Conservation (phyloP, 2,329 filamentous ascomycete species). For the Cladosporium colombiae region DNA sequence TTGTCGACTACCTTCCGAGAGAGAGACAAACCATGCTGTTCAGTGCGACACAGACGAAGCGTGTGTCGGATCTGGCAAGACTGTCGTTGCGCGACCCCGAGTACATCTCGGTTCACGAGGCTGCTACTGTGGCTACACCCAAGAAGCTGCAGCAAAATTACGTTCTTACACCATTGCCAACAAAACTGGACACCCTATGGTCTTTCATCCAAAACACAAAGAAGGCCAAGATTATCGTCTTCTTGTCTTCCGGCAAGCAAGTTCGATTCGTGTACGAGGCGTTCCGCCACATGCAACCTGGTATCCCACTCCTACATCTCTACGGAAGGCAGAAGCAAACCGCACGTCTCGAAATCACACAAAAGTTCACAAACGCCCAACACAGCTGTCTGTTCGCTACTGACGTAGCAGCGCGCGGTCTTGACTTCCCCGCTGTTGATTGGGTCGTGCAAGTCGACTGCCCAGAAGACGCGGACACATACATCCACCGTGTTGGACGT, state of each 20-base stretch:
- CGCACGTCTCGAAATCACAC: constrained; percentile 82
- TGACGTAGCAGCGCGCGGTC: constrained; percentile 87
- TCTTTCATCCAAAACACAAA: constrained; percentile 89
- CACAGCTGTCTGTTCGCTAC: constrained; percentile 90
- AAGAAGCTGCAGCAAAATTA: constrained; percentile 87
- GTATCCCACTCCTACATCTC: constrained; percentile 88
- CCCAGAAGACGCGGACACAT: constrained; percentile 94
- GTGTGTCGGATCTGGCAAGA: constrained; percentile 86
- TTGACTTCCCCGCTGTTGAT: constrained; percentile 95
- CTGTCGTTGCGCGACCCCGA: constrained; percentile 87
- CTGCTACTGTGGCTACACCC: constrained; percentile 77
- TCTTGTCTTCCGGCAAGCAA: constrained; percentile 92
- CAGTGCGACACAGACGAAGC: constrained; percentile 93
- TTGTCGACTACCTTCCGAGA: constrained; percentile 85
- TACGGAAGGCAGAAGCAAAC: constrained; percentile 93
- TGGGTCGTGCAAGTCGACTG: constrained; percentile 99
- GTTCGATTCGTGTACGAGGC: constrained; percentile 94
- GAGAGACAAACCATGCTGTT: constrained; percentile 90
- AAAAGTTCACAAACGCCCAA: constrained; percentile 77
- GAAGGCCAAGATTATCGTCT: constrained; percentile 93
- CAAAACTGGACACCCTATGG: constrained; percentile 90
- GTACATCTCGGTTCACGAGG: constrained; percentile 91
- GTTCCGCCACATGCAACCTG: constrained; percentile 89
- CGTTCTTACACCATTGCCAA: constrained; percentile 76
- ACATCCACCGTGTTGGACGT: constrained; percentile 92